Conservation (phyloP, 371 early-diverging fungal genomes). For the Encephalitozoon hellem region DNA sequence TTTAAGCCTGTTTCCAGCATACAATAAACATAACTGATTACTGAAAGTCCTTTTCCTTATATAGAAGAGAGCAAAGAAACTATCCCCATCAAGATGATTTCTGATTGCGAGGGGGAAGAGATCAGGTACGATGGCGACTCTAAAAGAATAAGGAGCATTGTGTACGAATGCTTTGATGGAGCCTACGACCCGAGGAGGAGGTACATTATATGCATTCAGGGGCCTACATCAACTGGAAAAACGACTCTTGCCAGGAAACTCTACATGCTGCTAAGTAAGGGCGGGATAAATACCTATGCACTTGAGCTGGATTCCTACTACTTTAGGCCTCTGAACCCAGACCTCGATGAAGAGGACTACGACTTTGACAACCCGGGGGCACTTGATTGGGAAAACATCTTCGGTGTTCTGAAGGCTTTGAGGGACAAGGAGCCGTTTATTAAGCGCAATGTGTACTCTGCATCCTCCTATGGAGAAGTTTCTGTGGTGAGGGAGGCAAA, state of each 20-base stretch:
- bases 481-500: neutral
- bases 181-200: neutral
- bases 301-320: slow-evolving; percentile 22
- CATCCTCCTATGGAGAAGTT: neutral
- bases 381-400: slow-evolving; percentile 37
- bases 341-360: slow-evolving; percentile 1
- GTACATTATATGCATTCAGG: slow-evolving; percentile 34
- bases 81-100: neutral
- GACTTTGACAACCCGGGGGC: slow-evolving; percentile 54
- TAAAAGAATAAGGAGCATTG: neutral
- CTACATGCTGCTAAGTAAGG: neutral
- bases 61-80: neutral
- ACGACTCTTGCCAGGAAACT: slow-evolving; percentile 18
- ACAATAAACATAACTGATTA: neutral
- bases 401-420: slow-evolving; percentile 11
- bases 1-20: slow-evolving; percentile 25
- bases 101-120: neutral
- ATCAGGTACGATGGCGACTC: neutral
- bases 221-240: slow-evolving; percentile 31
- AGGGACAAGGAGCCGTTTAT: slow-evolving; percentile 3
- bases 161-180: neutral
- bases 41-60: neutral
- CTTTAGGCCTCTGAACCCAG: neutral
- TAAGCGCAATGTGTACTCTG: slow-evolving; percentile 5
- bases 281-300: neutral